phyloP scores from a whole-genome alignment of 257 asterid genomes.

The Solanum peruvianum region DNA sequence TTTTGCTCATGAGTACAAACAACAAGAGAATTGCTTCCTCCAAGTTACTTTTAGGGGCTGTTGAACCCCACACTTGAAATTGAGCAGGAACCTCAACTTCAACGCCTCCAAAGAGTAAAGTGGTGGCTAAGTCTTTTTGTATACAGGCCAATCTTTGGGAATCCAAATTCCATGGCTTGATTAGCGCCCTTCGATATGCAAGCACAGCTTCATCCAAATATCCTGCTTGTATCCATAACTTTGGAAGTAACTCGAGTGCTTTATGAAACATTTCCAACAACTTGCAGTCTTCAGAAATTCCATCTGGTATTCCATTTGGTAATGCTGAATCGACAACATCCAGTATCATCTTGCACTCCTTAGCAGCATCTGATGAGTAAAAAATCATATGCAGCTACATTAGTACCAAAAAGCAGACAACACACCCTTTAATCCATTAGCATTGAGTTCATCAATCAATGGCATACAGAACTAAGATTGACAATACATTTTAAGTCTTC shows the following conservation, averaged over 20 bases:
- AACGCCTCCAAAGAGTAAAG: constrained; percentile 61
- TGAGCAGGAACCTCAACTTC: constrained; percentile 43
- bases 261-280: constrained; percentile 69
- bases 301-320: constrained; percentile 45
- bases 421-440: not conserved
- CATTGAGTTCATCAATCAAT: not conserved
- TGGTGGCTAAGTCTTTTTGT: constrained; percentile 63
- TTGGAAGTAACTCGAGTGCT: constrained; percentile 73
- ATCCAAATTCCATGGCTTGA: constrained; percentile 67
- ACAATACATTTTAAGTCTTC: not conserved
- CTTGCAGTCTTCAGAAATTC: constrained; percentile 46
- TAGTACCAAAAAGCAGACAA: not conserved
- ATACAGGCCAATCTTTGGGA: constrained; percentile 50
- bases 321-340: constrained; percentile 78
- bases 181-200: constrained; percentile 57
- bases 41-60: constrained; percentile 20
- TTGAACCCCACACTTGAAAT: constrained; percentile 14
- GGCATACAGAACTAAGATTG: not conserved
- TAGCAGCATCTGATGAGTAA: constrained; percentile 57
- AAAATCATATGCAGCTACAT: not conserved
- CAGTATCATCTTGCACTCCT: constrained; percentile 68
- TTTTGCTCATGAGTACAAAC: constrained; percentile 48
- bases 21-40: constrained; percentile 81
- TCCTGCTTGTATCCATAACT: constrained; percentile 59
- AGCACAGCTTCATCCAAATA: constrained; percentile 58